Conservation (phyloP, 2,329 filamentous ascomycete genomes). For the Penicillium sp. region DNA sequence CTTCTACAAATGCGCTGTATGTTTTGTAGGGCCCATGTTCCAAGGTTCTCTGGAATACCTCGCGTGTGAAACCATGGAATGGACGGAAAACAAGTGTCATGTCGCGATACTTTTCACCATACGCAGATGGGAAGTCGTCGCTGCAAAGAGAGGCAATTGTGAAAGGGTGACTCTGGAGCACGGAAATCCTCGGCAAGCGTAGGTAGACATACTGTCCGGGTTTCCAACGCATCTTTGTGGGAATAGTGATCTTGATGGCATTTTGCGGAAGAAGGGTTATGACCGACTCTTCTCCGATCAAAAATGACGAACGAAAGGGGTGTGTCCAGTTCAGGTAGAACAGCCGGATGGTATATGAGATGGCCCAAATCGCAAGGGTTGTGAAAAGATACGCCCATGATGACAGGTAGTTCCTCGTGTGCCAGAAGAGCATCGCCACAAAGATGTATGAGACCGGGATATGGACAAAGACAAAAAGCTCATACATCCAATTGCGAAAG, state of each 20-base stretch:
- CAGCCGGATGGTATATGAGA: conserved; percentile 70
- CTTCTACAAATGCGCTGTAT: conserved; percentile 88
- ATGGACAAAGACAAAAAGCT: conserved; percentile 79
- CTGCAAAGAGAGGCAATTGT: conserved; percentile 91
- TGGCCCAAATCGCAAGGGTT: conserved; percentile 72
- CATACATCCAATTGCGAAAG: conserved; percentile 74
- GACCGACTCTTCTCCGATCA: conserved; percentile 87
- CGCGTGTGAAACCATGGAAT: conserved; percentile 83
- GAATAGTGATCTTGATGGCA: conserved; percentile 92
- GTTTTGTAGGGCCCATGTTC: conserved; percentile 87
- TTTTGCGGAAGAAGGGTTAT: conserved; percentile 88
- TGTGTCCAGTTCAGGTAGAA: conserved; percentile 89
- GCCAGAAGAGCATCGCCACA: conserved; percentile 87
- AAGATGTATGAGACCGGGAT: conserved; percentile 78
- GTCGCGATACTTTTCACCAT: conserved; percentile 82
- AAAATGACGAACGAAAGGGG: conserved; percentile 69
- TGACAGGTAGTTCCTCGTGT: conserved; percentile 85
- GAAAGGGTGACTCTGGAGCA: conserved; percentile 93
- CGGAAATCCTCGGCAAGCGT: conserved; percentile 85
- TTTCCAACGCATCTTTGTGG: conserved; percentile 87
- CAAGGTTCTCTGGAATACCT: conserved; percentile 76
- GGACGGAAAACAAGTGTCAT: conserved; percentile 90
- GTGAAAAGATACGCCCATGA: conserved; percentile 88
- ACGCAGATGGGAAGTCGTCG: conserved; percentile 88
- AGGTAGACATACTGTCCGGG: conserved; percentile 94